Percentiles rank a stretch among this genome's conserved stretches.
Evolutionary conservation across 768 basidiomycete species (phyloP).

Genomic region (Lactifluus volemus): DNA sequence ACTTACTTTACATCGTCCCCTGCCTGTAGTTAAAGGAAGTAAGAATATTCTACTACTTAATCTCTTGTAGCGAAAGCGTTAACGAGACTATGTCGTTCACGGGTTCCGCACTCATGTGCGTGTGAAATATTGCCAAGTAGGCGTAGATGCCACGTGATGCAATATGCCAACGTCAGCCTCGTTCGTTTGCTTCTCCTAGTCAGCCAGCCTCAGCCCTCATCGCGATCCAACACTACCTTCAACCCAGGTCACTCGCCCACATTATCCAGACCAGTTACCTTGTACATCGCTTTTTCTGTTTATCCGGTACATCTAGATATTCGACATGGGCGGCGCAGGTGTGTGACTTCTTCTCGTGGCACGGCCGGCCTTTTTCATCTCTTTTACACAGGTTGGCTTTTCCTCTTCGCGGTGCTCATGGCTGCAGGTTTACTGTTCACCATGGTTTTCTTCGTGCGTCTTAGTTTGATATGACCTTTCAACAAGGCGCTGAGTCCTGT

Average conservation of each 20-base stretch:
- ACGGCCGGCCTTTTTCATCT: neutral
- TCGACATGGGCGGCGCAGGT: conserved; percentile 37
- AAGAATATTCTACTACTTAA: too few relatives aligned
- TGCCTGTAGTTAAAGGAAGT: too few relatives aligned
- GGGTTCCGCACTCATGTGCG: too few relatives aligned
- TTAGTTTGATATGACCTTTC: neutral
- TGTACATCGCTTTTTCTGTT: neutral
- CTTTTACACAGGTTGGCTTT: conserved; percentile 72
- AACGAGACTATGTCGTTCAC: too few relatives aligned
- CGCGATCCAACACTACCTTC: neutral
- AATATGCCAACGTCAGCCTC: conserved; percentile 4
- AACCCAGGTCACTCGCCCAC: neutral
- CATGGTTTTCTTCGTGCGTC: conserved; percentile 97
- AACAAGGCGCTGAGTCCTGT: neutral
- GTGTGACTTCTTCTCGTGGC: conserved; percentile 20
- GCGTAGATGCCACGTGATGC: neutral
- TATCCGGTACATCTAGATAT: conserved; percentile 4
- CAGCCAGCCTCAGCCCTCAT: neutral
- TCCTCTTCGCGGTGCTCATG: conserved; percentile 92
- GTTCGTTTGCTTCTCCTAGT: too few relatives aligned
- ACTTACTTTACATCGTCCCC: too few relatives aligned
- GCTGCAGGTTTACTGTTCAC: conserved; percentile 94
- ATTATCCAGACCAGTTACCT: neutral
- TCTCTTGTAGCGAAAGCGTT: too few relatives aligned
- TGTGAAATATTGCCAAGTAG: neutral